A percentile compares a stretch with the other conserved stretches of the same genome.
phyloP scores from a whole-genome alignment of 306 rosid species.

The Betula pendula region DNA sequence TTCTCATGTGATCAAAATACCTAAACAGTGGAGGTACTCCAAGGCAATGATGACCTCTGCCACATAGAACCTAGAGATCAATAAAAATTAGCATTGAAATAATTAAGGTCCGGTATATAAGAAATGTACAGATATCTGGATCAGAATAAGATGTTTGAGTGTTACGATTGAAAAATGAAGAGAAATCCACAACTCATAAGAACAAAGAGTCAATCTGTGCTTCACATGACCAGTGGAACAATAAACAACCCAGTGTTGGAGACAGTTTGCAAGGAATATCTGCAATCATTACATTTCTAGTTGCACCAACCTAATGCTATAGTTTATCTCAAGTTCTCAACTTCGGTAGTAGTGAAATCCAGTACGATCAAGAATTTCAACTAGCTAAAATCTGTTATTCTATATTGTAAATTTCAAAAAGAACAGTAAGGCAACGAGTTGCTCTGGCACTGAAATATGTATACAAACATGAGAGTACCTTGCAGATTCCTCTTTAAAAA shows the following conservation, averaged over 20 bases:
- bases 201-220: constrained; percentile 5
- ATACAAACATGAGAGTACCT: constrained; percentile 46
- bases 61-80: constrained; percentile 73
- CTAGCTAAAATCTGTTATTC: not conserved
- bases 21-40: constrained; percentile 97
- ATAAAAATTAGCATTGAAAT: constrained; percentile 26
- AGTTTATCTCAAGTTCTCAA: constrained; percentile 1
- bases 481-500: constrained; percentile 83
- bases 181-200: not conserved
- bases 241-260: not conserved
- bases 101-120: not conserved
- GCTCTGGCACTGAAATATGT: not conserved
- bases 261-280: constrained; percentile 16
- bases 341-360: not conserved
- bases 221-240: constrained; percentile 1
- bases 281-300: constrained; percentile 15
- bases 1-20: constrained; percentile 36
- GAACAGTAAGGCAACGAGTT: not conserved
- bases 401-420: not conserved
- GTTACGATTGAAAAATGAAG: not conserved
- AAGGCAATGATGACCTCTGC: constrained; percentile 90
- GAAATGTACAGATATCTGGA: not conserved
- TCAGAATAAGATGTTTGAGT: not conserved
- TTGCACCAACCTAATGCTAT: not conserved
- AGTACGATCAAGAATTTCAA: not conserved